Conservation (phyloP, 345 rosid genomes). For the Salix koriyanagi region DNA sequence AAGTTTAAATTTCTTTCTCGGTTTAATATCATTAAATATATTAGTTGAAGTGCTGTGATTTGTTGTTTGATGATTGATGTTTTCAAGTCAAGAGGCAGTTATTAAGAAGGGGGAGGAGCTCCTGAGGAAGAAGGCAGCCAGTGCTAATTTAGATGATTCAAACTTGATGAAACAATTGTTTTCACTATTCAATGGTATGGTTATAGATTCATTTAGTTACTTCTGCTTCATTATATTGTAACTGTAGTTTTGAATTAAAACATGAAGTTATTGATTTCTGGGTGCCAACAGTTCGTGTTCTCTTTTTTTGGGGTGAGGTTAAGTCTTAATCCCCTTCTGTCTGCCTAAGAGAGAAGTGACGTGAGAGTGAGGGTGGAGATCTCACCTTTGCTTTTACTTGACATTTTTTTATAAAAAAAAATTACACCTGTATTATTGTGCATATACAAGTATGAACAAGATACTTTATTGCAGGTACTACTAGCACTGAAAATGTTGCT, state of each 20-base stretch:
- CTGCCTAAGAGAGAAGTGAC: too few species aligned
- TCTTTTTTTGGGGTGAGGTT: neutral
- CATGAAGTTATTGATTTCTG: neutral
- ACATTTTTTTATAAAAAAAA: too few species aligned
- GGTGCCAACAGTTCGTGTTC: neutral
- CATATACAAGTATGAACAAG: neutral
- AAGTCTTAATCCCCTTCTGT: too few species aligned
- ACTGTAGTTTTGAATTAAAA: neutral
- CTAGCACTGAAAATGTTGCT: constrained; percentile 50
- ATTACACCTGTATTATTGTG: neutral
- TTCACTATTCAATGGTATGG: constrained; percentile 72
- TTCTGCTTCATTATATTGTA: neutral
- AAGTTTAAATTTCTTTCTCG: neutral
- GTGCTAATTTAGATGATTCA: constrained; percentile 72
- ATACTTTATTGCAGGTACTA: constrained; percentile 50
- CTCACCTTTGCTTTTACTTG: too few species aligned
- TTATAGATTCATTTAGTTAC: constrained; percentile 1
- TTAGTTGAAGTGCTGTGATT: constrained; percentile 9
- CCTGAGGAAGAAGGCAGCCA: constrained; percentile 66
- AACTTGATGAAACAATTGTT: constrained; percentile 65
- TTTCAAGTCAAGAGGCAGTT: constrained; percentile 79
- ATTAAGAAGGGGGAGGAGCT: constrained; percentile 84
- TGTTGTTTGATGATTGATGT: constrained; percentile 29
- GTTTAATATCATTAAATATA: constrained; percentile 1
- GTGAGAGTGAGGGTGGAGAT: too few species aligned